A percentile compares a stretch with the other conserved stretches of the same genome.
phyloP scores from a whole-genome alignment of 1,284 basidiomycete genomes.

The Ceratobasidium papillatum region DNA sequence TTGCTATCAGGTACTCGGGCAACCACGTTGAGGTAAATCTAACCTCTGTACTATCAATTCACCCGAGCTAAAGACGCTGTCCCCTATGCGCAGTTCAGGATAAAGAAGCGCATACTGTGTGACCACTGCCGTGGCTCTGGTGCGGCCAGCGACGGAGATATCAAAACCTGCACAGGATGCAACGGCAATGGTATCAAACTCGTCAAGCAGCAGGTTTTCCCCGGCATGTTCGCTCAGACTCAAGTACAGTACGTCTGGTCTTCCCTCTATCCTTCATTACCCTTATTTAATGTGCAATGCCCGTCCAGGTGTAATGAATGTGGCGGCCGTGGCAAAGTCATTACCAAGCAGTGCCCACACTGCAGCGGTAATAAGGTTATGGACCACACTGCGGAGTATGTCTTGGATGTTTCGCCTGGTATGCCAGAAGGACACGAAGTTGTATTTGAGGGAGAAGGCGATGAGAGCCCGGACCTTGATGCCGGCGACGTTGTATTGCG shows the following conservation, averaged over 20 bases:
- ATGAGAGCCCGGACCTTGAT: constrained; percentile 93
- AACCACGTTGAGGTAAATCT: constrained; percentile 42
- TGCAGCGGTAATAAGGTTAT: constrained; percentile 86
- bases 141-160: constrained; percentile 85
- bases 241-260: constrained; percentile 64
- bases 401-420: constrained; percentile 83
- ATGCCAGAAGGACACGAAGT: constrained; percentile 92
- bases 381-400: constrained; percentile 82
- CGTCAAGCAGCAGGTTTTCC: constrained; percentile 91
- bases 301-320: constrained; percentile 70
- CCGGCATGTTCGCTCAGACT: constrained; percentile 90
- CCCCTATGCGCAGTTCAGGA: constrained; percentile 73
- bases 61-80: neutral
- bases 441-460: constrained; percentile 90
- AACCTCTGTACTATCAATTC: neutral
- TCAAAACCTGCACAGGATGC: constrained; percentile 82
- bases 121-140: constrained; percentile 93
- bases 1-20: constrained; percentile 39
- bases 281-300: neutral
- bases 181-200: constrained; percentile 86
- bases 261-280: neutral
- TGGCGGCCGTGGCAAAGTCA: constrained; percentile 79
- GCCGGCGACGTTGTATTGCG: constrained; percentile 89
- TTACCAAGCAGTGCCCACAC: constrained; percentile 79
- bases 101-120: constrained; percentile 88